Evolutionary conservation across 495 filamentous ascomycete genomes (phyloP), one percentile per base, ranked within the genome.

Genomic region (Xanthoparmelia taractica): DNA sequence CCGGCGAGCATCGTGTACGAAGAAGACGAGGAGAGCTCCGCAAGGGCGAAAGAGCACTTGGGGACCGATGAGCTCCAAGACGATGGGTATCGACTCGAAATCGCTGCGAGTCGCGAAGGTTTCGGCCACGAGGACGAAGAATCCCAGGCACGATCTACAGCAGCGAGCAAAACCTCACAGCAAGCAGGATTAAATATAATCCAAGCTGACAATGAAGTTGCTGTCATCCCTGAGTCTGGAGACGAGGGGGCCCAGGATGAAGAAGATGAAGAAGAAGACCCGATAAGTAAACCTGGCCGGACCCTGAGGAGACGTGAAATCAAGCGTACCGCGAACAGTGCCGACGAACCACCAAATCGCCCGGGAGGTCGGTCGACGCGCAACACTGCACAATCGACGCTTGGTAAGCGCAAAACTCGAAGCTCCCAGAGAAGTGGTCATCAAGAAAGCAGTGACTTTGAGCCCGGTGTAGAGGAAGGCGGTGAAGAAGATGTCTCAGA

Each of bases 401-500:
- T 71, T 59, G 72, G 74, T 29, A 79, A 80, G 66, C 79, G 77
- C 63, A 76, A 70, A 37, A 59, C 75, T 31, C 75, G 74, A 58
- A 74, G 70, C 60, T 80, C 77, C 33, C 79, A 87, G 70, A 82
- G 81, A 58, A 82, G 79, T 33, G 64, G 73, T 8, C 72, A 79
- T 47, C 85, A 92, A 63, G 87, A 88, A 20, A 90, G 87, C 67
- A 94, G 90, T 71, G 92, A 96, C 66, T 96, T 96, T 69, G 90
- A 96, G 68, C 91, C 91, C 11, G 82, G 81, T 11, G 84, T 85
- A 57, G 77, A 83, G 60, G 83, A 87, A 59, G 91, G 86, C 45
- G 86, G 87, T 54, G 90, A 91, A 63, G 79, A 78, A 57, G 70
- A 79, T 55, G 57, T 80, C 15, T 83, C 81, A 2, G 79, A 78